phyloP scores from a whole-genome alignment of 257 asterid species.

The Solanum paucissectum region DNA sequence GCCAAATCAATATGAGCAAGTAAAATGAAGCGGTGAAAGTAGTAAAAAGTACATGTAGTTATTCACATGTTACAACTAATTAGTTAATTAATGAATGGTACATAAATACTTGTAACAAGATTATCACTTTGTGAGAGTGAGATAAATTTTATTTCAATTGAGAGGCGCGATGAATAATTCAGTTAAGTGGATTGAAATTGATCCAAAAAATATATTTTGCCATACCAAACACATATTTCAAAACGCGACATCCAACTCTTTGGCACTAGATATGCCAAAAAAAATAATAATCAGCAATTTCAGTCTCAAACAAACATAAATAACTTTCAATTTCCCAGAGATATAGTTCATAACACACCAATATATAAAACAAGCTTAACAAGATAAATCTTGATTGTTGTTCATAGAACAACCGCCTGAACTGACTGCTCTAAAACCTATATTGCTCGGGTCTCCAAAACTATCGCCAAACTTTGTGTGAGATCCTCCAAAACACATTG shows the following conservation, averaged over 20 bases:
- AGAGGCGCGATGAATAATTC: not conserved
- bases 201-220: not conserved
- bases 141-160: not conserved
- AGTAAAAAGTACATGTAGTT: not conserved
- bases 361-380: not conserved
- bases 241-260: not conserved
- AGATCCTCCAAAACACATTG: not conserved
- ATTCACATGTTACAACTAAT: not conserved
- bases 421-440: not conserved
- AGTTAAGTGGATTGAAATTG: not conserved
- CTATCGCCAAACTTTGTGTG: not conserved
- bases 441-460: not conserved
- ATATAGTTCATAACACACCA: not conserved
- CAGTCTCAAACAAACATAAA: not conserved
- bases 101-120: not conserved
- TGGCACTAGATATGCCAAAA: not conserved
- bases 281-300: not conserved
- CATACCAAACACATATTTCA: not conserved
- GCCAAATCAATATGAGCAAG: not conserved
- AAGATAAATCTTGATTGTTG: not conserved
- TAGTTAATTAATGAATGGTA: not conserved
- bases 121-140: not conserved
- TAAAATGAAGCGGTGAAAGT: not conserved
- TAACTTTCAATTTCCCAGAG: not conserved
- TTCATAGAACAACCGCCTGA: not conserved